Evolutionary conservation across 1,284 basidiomycete species (phyloP).

Genomic region (Cutaneotrichosporon sp.): DNA sequence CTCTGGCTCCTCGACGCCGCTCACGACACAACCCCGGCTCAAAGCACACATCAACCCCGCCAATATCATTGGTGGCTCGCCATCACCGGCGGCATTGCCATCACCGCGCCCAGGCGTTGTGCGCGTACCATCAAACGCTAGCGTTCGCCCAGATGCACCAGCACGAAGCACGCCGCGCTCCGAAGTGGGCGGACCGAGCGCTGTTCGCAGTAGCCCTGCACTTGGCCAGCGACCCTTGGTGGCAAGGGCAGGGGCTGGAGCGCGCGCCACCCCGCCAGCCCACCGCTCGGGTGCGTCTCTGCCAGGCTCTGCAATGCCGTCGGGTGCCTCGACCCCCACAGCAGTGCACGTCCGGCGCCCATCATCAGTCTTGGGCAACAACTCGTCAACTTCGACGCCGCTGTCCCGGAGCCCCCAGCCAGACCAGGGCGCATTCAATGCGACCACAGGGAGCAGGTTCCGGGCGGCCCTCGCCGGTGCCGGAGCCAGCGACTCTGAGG

Average conservation of each 20-base stretch:
- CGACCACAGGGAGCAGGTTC: slow-evolving; percentile 1
- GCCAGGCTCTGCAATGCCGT: not conserved
- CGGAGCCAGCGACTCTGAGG: slow-evolving; percentile 1
- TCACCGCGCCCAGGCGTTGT: not conserved
- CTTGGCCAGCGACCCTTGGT: slow-evolving; percentile 8
- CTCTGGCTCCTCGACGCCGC: slow-evolving; percentile 12
- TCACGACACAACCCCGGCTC: slow-evolving; percentile 24
- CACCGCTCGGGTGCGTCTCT: slow-evolving; percentile 5
- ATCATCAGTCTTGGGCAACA: not conserved
- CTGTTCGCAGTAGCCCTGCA: not conserved
- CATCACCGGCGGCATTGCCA: not conserved
- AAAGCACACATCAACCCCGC: slow-evolving; percentile 30
- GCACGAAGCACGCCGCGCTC: slow-evolving; percentile 6
- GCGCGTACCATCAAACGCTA: slow-evolving; percentile 2
- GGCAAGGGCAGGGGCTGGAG: slow-evolving; percentile 3
- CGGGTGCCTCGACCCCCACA: slow-evolving; percentile 6
- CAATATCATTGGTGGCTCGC: slow-evolving; percentile 15
- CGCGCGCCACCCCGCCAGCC: not conserved
- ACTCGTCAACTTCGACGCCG: not conserved
- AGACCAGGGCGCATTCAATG: not conserved
- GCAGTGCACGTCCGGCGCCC: not conserved
- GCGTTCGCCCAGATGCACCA: not conserved
- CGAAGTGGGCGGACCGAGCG: slow-evolving; percentile 5
- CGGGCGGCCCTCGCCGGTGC: slow-evolving; percentile 2
- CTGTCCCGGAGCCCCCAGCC: slow-evolving; percentile 1